Evolutionary conservation across 2,329 filamentous ascomycete species (phyloP).

Genomic region (Pestalotiopsis fici): DNA sequence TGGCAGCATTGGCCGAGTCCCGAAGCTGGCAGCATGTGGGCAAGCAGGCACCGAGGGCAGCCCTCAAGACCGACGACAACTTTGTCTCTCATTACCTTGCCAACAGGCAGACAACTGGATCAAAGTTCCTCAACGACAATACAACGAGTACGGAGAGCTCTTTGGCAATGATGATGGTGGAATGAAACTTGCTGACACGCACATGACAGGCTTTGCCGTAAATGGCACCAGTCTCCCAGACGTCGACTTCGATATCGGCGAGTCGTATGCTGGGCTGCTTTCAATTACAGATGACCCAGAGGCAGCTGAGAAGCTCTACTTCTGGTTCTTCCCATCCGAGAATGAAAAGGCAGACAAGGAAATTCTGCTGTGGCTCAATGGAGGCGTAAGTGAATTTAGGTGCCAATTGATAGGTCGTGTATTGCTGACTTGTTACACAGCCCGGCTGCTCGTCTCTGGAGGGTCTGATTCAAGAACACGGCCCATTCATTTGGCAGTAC

Average conservation of each 20-base stretch:
- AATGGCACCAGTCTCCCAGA: slow-evolving; percentile 64
- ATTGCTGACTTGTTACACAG: slow-evolving; percentile 24
- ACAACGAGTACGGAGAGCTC: slow-evolving; percentile 26
- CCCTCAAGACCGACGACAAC: slow-evolving; percentile 8
- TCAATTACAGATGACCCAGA: slow-evolving; percentile 49
- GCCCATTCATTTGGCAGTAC: slow-evolving; percentile 70
- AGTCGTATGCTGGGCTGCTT: slow-evolving; percentile 60
- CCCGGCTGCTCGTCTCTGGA: slow-evolving; percentile 64
- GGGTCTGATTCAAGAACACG: slow-evolving; percentile 76
- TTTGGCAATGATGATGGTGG: too few species aligned
- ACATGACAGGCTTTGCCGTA: slow-evolving; percentile 54
- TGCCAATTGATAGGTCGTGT: neutral
- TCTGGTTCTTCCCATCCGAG: slow-evolving; percentile 58
- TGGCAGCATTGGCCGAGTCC: slow-evolving; percentile 17
- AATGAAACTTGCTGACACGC: neutral
- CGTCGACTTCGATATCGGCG: slow-evolving; percentile 63
- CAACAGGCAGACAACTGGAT: slow-evolving; percentile 20
- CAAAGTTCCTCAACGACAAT: slow-evolving; percentile 27
- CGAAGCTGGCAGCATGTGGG: slow-evolving; percentile 32
- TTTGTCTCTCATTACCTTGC: slow-evolving; percentile 22
- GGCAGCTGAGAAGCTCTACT: slow-evolving; percentile 47
- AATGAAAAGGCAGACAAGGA: slow-evolving; percentile 46
- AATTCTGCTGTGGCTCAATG: slow-evolving; percentile 55
- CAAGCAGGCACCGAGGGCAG: slow-evolving; percentile 21
- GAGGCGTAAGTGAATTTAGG: slow-evolving; percentile 34